phyloP scores from a whole-genome alignment of 1,284 basidiomycete genomes.

The Paramarasmius palmivorus region DNA sequence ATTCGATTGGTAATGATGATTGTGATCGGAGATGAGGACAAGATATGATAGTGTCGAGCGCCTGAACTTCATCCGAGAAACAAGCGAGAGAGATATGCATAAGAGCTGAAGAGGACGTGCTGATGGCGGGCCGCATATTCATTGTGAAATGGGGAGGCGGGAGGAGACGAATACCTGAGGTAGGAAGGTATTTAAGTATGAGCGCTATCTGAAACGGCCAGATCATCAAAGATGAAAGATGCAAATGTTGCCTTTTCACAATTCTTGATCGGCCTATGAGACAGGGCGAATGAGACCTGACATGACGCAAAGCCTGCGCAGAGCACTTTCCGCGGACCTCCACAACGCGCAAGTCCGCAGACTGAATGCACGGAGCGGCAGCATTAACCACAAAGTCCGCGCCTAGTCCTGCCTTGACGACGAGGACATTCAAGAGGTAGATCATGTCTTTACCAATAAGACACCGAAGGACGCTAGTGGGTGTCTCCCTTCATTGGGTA shows the following conservation, averaged over 20 bases:
- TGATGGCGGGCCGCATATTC: constrained; percentile 20
- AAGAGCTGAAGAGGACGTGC: constrained; percentile 38
- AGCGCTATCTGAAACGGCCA: constrained; percentile 6
- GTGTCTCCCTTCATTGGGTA: too few relatives aligned
- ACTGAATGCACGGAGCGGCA: not conserved
- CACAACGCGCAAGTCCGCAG: constrained; percentile 10
- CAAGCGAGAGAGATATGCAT: constrained; percentile 52
- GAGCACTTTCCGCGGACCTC: constrained; percentile 3
- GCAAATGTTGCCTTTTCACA: constrained; percentile 14
- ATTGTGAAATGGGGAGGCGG: constrained; percentile 9
- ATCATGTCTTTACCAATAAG: too few relatives aligned
- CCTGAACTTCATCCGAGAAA: constrained; percentile 41
- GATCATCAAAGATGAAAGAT: constrained; percentile 2
- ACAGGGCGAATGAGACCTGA: constrained; percentile 26
- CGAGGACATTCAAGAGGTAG: too few relatives aligned
- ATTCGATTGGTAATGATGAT: constrained; percentile 43
- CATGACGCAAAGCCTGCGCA: constrained; percentile 31
- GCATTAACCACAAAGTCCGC: too few relatives aligned
- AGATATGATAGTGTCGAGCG: constrained; percentile 37
- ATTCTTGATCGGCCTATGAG: constrained; percentile 24
- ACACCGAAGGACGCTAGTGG: too few relatives aligned
- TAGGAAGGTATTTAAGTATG: constrained; percentile 24
- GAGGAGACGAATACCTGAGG: constrained; percentile 18
- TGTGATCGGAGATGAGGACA: constrained; percentile 5
- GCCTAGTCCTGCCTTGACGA: too few relatives aligned